phyloP scores from a whole-genome alignment of 2,329 filamentous ascomycete species.

The Aspergillus costaricaensis region DNA sequence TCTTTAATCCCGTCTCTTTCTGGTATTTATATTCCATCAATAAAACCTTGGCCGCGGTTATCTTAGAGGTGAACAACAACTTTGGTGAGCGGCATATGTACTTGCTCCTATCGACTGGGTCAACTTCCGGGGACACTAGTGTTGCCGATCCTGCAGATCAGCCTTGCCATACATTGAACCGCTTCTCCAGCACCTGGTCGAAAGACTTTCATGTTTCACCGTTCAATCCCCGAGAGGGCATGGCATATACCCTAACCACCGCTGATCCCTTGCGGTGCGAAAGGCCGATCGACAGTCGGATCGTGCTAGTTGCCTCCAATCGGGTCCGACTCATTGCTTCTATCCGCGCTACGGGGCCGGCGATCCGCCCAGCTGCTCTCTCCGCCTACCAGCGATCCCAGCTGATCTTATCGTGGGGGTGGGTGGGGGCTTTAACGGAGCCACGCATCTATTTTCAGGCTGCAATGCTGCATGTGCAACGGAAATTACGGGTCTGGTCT shows the following conservation, averaged over 20 bases:
- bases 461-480: not conserved
- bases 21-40: slow-evolving; percentile 9
- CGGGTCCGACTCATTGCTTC: not conserved
- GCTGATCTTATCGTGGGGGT: slow-evolving; percentile 2
- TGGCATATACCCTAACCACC: slow-evolving; percentile 2
- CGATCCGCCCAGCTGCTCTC: not conserved
- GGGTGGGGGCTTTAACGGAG: not conserved
- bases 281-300: slow-evolving; percentile 2
- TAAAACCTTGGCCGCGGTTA: not conserved
- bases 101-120: not conserved
- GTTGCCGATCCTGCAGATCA: not conserved
- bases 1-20: slow-evolving; percentile 10
- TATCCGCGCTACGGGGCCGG: not conserved
- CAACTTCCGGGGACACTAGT: not conserved
- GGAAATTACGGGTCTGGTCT: not conserved
- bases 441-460: slow-evolving; percentile 5
- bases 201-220: slow-evolving; percentile 12
- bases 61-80: slow-evolving; percentile 12
- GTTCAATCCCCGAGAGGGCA: slow-evolving; percentile 5
- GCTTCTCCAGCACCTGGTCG: not conserved
- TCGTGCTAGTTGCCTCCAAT: not conserved
- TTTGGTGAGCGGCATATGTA: slow-evolving; percentile 12
- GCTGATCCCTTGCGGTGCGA: slow-evolving; percentile 1
- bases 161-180: not conserved
- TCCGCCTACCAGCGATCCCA: not conserved